Conservation (phyloP, 805 yeast species). For the Yamadazyma olivae region DNA sequence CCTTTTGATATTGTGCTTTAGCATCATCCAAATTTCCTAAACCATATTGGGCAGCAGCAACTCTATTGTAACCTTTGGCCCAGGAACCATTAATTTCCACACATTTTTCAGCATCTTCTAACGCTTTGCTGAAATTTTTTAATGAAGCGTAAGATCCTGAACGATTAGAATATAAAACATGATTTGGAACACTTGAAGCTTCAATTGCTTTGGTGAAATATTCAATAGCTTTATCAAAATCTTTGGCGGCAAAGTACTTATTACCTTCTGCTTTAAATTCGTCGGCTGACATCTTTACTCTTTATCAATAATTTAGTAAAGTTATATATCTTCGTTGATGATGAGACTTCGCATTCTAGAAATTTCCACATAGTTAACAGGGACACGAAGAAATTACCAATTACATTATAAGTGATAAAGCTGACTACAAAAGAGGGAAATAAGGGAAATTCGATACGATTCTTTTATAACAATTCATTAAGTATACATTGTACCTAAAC, state of each 20-base stretch:
- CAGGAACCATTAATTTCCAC: constrained; percentile 77
- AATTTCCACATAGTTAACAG: no score
- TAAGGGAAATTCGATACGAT: no score
- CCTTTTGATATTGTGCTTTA: constrained; percentile 65
- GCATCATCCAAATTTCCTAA: constrained; percentile 77
- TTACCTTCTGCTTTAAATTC: constrained; percentile 91
- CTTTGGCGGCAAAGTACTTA: constrained; percentile 86
- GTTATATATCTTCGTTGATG: no score
- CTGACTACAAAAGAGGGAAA: no score
- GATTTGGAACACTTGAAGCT: constrained; percentile 78
- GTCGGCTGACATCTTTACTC: constrained; percentile 46
- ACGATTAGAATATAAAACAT: constrained; percentile 89
- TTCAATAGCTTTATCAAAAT: constrained; percentile 76
- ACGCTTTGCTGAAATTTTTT: constrained; percentile 69
- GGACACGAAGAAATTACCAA: no score
- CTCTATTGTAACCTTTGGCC: constrained; percentile 95
- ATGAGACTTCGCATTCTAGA: constrained; percentile 2
- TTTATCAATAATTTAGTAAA: not conserved
- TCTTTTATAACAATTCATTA: no score
- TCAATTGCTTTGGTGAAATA: constrained; percentile 84
- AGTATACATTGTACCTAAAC: no score
- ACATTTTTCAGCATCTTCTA: constrained; percentile 82
- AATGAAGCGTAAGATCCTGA: constrained; percentile 87
- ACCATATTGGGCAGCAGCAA: constrained; percentile 93
- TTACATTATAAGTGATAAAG: no score